A percentile compares a stretch with the other conserved stretches of the same genome.
phyloP scores from a whole-genome alignment of 495 filamentous ascomycete genomes.

The Cercophora samala region DNA sequence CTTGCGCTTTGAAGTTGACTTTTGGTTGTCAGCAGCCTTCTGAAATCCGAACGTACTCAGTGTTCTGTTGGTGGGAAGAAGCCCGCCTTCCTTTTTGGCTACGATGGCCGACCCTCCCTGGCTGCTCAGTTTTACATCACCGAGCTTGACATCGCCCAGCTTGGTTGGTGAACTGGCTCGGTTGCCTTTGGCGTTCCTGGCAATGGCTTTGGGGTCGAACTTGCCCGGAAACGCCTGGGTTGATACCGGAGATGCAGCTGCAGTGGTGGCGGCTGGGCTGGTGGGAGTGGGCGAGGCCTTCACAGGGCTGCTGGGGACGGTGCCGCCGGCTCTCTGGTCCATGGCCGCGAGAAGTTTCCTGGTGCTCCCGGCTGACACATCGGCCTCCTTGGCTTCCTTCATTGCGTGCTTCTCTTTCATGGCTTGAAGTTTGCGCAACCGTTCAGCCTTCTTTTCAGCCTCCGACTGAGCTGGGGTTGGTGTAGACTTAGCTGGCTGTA shows the following conservation, averaged over 20 bases:
- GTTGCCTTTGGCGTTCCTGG: conserved; percentile 65
- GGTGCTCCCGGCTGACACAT: conserved; percentile 59
- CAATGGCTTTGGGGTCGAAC: conserved; percentile 85
- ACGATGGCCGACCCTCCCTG: conserved; percentile 30
- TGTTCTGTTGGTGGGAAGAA: conserved; percentile 38
- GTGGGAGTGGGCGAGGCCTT: conserved; percentile 54
- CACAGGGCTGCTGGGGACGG: conserved; percentile 49
- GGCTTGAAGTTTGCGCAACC: conserved; percentile 78
- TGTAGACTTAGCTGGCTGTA: conserved; percentile 50
- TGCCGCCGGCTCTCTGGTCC: conserved; percentile 63
- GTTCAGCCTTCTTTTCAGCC: conserved; percentile 79
- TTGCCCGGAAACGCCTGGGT: conserved; percentile 66
- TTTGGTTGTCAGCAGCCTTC: conserved; percentile 61
- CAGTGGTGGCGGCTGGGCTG: conserved; percentile 43
- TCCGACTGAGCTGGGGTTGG: conserved; percentile 59
- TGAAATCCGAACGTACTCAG: conserved; percentile 82
- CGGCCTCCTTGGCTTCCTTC: conserved; percentile 71
- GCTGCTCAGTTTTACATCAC: conserved; percentile 30
- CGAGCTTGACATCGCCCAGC: conserved; percentile 37
- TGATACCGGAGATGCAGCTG: conserved; percentile 39
- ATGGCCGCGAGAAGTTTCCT: conserved; percentile 70
- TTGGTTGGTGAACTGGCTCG: conserved; percentile 36
- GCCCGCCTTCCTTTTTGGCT: conserved; percentile 23
- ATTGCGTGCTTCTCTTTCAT: conserved; percentile 90
- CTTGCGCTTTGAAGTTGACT: conserved; percentile 63